Conservation (phyloP, 345 rosid species). For the Camelina laxa region DNA sequence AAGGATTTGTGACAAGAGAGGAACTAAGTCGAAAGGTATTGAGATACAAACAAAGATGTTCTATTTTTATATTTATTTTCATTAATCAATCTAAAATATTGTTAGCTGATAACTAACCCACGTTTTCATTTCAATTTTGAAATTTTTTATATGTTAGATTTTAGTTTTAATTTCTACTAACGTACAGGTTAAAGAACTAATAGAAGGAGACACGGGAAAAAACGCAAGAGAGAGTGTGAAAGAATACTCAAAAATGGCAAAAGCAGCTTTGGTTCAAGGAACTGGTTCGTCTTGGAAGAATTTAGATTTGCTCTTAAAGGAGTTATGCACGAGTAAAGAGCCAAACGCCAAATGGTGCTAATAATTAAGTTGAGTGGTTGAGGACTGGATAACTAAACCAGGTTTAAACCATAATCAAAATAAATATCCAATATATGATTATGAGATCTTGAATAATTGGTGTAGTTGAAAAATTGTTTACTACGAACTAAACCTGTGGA, state of each 20-base stretch:
- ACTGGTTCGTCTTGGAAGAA: conserved; percentile 70
- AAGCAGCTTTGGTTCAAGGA: conserved; percentile 52
- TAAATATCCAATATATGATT: neutral
- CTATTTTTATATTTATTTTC: neutral
- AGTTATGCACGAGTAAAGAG: conserved; percentile 35
- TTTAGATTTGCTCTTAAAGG: conserved; percentile 50
- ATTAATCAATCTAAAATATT: neutral
- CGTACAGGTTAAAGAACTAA: conserved; percentile 55
- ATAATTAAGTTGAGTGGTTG: neutral
- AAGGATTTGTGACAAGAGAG: conserved; percentile 56
- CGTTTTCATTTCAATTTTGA: neutral
- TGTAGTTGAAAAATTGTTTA: neutral
- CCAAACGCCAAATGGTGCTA: neutral
- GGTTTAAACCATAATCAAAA: neutral
- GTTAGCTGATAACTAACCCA: neutral
- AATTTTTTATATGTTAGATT: too few relatives aligned
- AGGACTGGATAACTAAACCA: neutral
- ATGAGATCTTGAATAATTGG: neutral
- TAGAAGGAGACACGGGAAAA: conserved; percentile 69
- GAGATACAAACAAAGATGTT: neutral
- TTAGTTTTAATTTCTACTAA: neutral
- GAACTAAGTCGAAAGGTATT: conserved; percentile 49
- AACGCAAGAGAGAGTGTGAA: conserved; percentile 51
- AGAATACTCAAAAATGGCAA: conserved; percentile 54
- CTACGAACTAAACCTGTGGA: neutral